phyloP scores from a whole-genome alignment of 2,329 filamentous ascomycete genomes.

The Apiospora hydei region DNA sequence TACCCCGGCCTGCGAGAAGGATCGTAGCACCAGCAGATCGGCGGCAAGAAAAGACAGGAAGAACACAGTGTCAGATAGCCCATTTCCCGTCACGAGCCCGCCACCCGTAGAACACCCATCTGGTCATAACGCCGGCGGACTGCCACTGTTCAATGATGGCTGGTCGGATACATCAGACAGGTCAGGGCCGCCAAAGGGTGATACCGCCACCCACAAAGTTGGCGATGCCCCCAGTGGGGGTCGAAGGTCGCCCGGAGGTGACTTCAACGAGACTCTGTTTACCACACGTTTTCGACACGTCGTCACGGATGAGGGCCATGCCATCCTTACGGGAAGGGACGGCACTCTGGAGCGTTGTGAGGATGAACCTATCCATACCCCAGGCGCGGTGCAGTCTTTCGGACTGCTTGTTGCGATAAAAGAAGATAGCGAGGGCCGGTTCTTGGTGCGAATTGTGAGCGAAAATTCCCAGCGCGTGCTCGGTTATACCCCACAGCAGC shows the following conservation, averaged over 20 bases:
- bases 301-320: slow-evolving; percentile 78
- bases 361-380: slow-evolving; percentile 89
- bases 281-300: slow-evolving; percentile 82
- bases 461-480: slow-evolving; percentile 81
- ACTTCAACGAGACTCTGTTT: slow-evolving; percentile 55
- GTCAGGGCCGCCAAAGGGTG: slow-evolving; percentile 18
- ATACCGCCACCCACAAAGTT: not conserved
- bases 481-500: slow-evolving; percentile 76
- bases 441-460: slow-evolving; percentile 77
- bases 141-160: slow-evolving; percentile 36
- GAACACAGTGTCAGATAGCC: slow-evolving; percentile 29
- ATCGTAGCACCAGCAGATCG: slow-evolving; percentile 11
- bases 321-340: slow-evolving; percentile 81
- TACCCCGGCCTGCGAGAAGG: slow-evolving; percentile 23
- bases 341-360: slow-evolving; percentile 81
- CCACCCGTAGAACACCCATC: slow-evolving; percentile 24
- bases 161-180: slow-evolving; percentile 37
- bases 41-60: slow-evolving; percentile 26
- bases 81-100: slow-evolving; percentile 29
- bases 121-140: not conserved
- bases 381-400: slow-evolving; percentile 82
- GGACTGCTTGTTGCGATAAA: slow-evolving; percentile 78
- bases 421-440: slow-evolving; percentile 71
- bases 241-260: slow-evolving; percentile 25
- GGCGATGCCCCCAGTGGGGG: not conserved